phyloP scores from a whole-genome alignment of 2,329 filamentous ascomycete species.

The Xylariales sp. region DNA sequence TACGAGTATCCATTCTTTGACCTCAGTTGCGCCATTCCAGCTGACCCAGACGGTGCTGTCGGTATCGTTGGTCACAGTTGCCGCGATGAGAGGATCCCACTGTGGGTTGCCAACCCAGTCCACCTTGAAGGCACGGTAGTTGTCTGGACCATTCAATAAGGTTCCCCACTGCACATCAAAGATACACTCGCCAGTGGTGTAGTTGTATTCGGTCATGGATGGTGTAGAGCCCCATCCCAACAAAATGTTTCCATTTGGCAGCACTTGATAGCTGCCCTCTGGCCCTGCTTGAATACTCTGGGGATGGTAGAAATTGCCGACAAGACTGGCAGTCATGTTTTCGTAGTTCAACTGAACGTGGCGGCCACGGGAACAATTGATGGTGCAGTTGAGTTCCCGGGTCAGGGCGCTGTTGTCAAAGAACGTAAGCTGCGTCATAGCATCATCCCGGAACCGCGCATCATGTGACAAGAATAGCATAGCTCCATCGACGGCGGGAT shows the following conservation, averaged over 20 bases:
- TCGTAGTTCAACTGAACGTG: conserved; percentile 29
- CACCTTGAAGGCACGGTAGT: not conserved
- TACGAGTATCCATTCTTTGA: not conserved
- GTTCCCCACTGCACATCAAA: too few species aligned
- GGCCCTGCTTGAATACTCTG: conserved; percentile 33
- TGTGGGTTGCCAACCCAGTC: not conserved
- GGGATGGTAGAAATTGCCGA: conserved; percentile 31
- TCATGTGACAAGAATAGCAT: conserved; percentile 48
- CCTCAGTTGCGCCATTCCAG: conserved; percentile 2
- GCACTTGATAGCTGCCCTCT: conserved; percentile 38
- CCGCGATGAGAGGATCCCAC: not conserved
- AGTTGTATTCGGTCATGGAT: conserved; percentile 23
- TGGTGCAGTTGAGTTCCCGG: conserved; percentile 18
- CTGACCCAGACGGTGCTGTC: not conserved
- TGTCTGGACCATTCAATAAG: too few species aligned
- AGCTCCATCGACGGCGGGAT: conserved; percentile 33
- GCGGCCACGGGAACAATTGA: conserved; percentile 15
- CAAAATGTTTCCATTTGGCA: conserved; percentile 36
- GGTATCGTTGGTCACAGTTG: not conserved
- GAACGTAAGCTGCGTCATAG: conserved; percentile 30
- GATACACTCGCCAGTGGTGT: too few species aligned
- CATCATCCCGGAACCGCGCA: conserved; percentile 39
- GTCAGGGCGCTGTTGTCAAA: conserved; percentile 38
- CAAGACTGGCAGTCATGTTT: conserved; percentile 27
- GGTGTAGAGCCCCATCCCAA: conserved; percentile 34